Evolutionary conservation across 305 asterid species (phyloP), one percentile per base, ranked within the genome.

Genomic region (Euphrasia arctica): DNA sequence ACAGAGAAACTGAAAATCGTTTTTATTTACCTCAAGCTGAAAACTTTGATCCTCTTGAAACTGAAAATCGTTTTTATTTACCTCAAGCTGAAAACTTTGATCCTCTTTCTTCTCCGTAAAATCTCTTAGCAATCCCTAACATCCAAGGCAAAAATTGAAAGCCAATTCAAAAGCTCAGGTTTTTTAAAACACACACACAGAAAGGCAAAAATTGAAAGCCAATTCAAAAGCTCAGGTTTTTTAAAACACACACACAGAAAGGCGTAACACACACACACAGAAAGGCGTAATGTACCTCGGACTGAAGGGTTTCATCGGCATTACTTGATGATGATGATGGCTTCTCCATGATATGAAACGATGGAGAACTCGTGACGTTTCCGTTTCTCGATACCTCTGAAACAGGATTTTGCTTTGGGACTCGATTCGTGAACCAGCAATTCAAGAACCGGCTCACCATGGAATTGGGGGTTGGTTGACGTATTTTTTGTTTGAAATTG

Each of bases 391-490:
- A 58, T 63, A 73, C 78, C 83, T 74, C 63, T n/a, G 66, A 52
- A 31, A 36, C 70, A 32, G 71, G 66, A 62, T 22, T 66, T 72
- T 55, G 65, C 71, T 74, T 72, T 14, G 54, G 45, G 14, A 50
- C 48, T 58, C 60, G 78, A 48, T 3, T 61, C 39, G 4, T 67
- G 77, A 67, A 64, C 75, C 75, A 72, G 66, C 71, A 70, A 18
- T 48, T 75, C n/a, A 67, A 73, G 65, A 79, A 64, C n/a, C 66
- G 65, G 22, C 69, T 6, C 77, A 72, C 75, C 70, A 72, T 28
- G n/a, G 32, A 56, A 36, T 31, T 36, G 63, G 9, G 29, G 57
- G 49, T 43, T 10, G 3, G 48, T 8, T 5, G 41, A 6, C 41
- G 48, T 8, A 43, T 9, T 9, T 13, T 43, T 43, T 3, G 11